Evolutionary conservation across 2,329 filamentous ascomycete genomes (phyloP), one percentile per base, ranked within the genome.

Genomic region (Xylariaceae sp.): DNA sequence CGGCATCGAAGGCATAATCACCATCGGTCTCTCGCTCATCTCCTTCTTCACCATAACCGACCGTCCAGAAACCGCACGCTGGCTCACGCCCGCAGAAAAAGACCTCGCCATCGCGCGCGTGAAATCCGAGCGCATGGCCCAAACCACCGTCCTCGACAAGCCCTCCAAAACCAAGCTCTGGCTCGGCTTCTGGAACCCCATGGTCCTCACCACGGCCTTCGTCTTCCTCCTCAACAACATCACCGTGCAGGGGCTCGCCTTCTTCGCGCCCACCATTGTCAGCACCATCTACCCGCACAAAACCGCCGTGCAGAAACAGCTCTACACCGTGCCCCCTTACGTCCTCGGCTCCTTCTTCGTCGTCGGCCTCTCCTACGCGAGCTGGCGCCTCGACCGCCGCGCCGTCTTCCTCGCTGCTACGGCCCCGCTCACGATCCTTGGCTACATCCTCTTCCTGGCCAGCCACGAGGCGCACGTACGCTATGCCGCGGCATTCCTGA

Each of bases 181-280:
- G 47, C 77, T 78, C 3, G 88, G 87, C 6, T 84, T 89, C 64
- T 80, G 84, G 69, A 85, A 78, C 64, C 88, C 88, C 0, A 79
- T 88, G 41, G 66, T 72, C 11, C 51, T 70, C 4, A 58, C 66
- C 9, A 71, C 66, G 2, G 63, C 64, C 18, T 58, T 66, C 50
- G 59, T 70, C 51, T 71, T 71, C 64, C 53, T 71, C 10, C 62
- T 70, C 3, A 69, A 70, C 56, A 71, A 71, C 73, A 82, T 90
- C 68, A 89, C 87, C 0, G 86, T 89, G 2, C 85, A 89, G 68
- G 86, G 87, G 2, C 76, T 90, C 3, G 84, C 84, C 1, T 88
- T 89, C 76, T 89, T 89, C 72, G 75, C 80, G 0, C 88, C 88
- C 0, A 90, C 87, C 0, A 89, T 91, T 62, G 85, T 90, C 48